Base-by-base conservation (phyloP, 768 basidiomycete species). In the Porpolomopsis calyptriformis region DNA sequence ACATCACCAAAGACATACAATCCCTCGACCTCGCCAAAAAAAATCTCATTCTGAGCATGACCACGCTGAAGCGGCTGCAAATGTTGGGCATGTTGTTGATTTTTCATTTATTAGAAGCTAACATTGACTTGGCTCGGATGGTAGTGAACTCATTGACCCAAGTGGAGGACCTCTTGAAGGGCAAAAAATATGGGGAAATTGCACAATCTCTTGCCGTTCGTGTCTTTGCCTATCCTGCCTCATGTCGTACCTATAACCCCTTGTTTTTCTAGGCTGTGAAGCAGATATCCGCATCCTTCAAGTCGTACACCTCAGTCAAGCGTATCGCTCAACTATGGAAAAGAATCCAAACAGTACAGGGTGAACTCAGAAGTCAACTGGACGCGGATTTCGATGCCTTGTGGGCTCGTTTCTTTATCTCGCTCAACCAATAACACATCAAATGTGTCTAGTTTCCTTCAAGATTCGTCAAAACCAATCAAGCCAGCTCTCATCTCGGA, bases 1-100 rank as follows among this genome's bases (percentile, higher is more conserved):
- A 89, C 54, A 96, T 98, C 53, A 99, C 96, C 2, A 85, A 87
- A 53, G 96, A 99, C 62, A 98, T 99, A 40, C 93, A 97, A 60
- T 77, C 85, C 4, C 72, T 99, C 25, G 96, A 98, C 61, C 67
- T 86, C 27, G 92, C 90, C 14, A 97, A 98, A 74, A 83, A 81
- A 66, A 96, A 98, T 57, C 74, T 99, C 41, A 82, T 87, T 16
- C 65, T 77, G 20, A 88, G 86, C 55, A 92, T 98, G 78, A 93
- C 86, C 4, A 82, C 82, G 2, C 64, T 98, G 55, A 91, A 89
- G 63, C 69, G 91, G 47, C 69, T 97, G 57, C 90, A 91, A 59
- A 96, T 96, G 90, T 73, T 99, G 18, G 87, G 94, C 93, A 53
- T 37, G 81, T 64, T 37, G 81, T 64, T 29, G 22, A 16, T 31